Evolutionary conservation across 2,329 filamentous ascomycete species (phyloP).

Genomic region (Ceratocystis lukuohia): DNA sequence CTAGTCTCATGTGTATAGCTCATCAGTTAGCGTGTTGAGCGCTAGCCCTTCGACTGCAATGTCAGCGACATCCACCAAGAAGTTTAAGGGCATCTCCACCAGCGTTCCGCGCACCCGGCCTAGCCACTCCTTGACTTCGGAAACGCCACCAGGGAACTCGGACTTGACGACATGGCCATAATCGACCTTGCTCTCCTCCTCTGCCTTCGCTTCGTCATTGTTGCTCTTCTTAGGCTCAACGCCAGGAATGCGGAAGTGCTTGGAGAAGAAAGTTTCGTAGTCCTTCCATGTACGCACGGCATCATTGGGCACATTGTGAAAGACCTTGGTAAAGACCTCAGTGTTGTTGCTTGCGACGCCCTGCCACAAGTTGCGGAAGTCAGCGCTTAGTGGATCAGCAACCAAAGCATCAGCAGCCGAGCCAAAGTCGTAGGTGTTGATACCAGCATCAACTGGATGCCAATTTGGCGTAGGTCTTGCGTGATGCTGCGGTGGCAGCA

Average conservation of each 20-base stretch:
- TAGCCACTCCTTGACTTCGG: slow-evolving; percentile 59
- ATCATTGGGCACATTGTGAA: slow-evolving; percentile 66
- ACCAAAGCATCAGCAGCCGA: slow-evolving; percentile 55
- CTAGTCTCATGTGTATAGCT: slow-evolving; percentile 48
- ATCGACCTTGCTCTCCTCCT: slow-evolving; percentile 47
- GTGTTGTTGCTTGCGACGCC: slow-evolving; percentile 64
- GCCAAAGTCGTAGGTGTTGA: slow-evolving; percentile 63
- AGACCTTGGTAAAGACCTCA: slow-evolving; percentile 64
- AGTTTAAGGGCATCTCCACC: slow-evolving; percentile 84
- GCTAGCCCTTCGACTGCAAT: slow-evolving; percentile 70
- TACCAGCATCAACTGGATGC: slow-evolving; percentile 53
- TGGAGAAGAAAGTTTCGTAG: slow-evolving; percentile 57
- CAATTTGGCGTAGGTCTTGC: slow-evolving; percentile 61
- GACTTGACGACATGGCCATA: slow-evolving; percentile 81
- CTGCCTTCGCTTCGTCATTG: slow-evolving; percentile 33
- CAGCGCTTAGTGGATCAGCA: slow-evolving; percentile 54
- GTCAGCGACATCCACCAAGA: slow-evolving; percentile 68
- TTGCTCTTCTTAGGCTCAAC: slow-evolving; percentile 29
- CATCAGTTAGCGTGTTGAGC: slow-evolving; percentile 58
- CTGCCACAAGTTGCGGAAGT: slow-evolving; percentile 61
- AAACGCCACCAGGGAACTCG: slow-evolving; percentile 59
- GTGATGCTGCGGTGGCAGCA: slow-evolving; percentile 60
- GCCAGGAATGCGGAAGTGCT: slow-evolving; percentile 46
- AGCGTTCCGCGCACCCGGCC: slow-evolving; percentile 53
- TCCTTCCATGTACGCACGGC: slow-evolving; percentile 55